These are phyloP conservation scores for Selaginella moellendorffii DNA, from an alignment of 75 land plant genomes.

Conservation along the genomic window DNA sequence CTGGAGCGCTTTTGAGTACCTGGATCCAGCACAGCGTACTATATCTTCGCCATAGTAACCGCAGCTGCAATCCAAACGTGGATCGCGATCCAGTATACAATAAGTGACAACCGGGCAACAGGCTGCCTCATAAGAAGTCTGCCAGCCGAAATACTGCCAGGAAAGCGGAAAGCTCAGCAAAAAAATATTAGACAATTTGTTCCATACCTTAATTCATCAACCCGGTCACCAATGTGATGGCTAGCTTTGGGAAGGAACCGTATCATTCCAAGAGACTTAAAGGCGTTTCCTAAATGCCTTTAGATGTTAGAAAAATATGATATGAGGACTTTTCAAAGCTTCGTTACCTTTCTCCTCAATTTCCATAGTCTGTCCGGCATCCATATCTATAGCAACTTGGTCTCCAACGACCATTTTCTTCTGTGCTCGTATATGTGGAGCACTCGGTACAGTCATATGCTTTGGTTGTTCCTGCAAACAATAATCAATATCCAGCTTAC, in stretches of 20 bases:
- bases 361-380: slow-evolving; percentile 45
- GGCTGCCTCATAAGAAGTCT: slow-evolving; percentile 88
- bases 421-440: slow-evolving; percentile 59
- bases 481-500: background rate
- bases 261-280: slow-evolving; percentile 74
- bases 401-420: slow-evolving; percentile 48
- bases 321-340: too few species aligned
- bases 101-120: slow-evolving; percentile 54
- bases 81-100: slow-evolving; percentile 72
- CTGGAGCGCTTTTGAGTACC: too few species aligned
- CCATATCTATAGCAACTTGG: slow-evolving; percentile 70
- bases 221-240: slow-evolving; percentile 48
- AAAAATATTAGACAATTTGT: slow-evolving; percentile 1
- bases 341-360: slow-evolving; percentile 98
- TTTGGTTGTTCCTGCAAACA: background rate
- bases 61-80: slow-evolving; percentile 30
- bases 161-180: background rate
- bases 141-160: slow-evolving; percentile 71
- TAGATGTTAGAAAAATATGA: background rate
- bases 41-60: slow-evolving; percentile 4
- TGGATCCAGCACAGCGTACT: background rate
- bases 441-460: background rate
- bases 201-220: slow-evolving; percentile 86
- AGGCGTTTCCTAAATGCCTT: slow-evolving; percentile 11
- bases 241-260: slow-evolving; percentile 66